Base-by-base conservation (phyloP, 768 basidiomycete species). In the Clitopilus hobsonii region DNA sequence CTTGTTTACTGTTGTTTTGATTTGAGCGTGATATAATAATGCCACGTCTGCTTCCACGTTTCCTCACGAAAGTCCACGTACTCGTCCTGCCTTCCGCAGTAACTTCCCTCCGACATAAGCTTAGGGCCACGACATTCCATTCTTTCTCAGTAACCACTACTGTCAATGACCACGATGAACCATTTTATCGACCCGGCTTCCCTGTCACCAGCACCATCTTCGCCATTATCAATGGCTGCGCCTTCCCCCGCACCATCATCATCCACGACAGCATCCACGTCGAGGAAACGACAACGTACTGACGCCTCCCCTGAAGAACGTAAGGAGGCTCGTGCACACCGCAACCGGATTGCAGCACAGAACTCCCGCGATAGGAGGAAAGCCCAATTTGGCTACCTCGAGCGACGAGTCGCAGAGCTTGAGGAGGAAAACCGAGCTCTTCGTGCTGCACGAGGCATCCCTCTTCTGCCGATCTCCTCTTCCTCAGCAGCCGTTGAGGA, bases 261-360 rank as follows among this genome's bases (percentile, higher is more conserved):
- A 2, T 58, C 63, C 4, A 60, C 68, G 16, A 57, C 73, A 7
- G 77, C 78, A 26, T 82, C 86, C 2, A 57, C 53, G 13, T 80
- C 89, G 25, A 86, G 89, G 61, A 93, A 93, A 67, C 89, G 91
- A 25, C 68, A 82, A 28, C 86, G 91, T 62, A 78, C 85, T 6
- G 79, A 80, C 8, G 48, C 78, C 23, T 74, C 82, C 5, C 74
- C 86, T 0, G 91, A 92, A 58, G 89, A 92, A 64, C 88, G 89
- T 69, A 89, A 84, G 62, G 91, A 93, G 67, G 91, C 89, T 49
- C 80, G 94, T 60, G 92, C 90, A 14, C 91, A 94, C 72, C 85
- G 94, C 54, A 96, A 96, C 71, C 83, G 93, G 51, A 91, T 95
- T 68, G 94, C 94, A 1, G 93, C 93, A 5, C 94, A 96, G 76